These are phyloP conservation scores for Juglanconis oblonga DNA, from an alignment of 2,329 filamentous ascomycete genomes.

Conservation along the genomic window DNA sequence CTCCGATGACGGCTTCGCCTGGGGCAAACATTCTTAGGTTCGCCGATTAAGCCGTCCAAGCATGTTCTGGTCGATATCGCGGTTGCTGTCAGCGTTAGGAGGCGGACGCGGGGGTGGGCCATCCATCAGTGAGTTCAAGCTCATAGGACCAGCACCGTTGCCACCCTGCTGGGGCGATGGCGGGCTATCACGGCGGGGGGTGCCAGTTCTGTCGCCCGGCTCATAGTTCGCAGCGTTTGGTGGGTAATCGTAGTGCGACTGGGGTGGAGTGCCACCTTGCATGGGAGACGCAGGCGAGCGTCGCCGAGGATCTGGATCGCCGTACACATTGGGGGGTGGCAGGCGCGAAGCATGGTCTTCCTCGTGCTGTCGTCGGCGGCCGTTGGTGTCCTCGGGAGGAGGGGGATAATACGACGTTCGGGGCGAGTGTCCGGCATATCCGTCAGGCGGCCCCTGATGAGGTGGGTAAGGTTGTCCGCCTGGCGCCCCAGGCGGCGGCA, in stretches of 20 bases:
- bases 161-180: constrained; percentile 29
- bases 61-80: constrained; percentile 56
- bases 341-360: constrained; percentile 41
- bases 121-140: constrained; percentile 49
- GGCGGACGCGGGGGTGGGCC: constrained; percentile 20
- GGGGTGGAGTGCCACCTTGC: constrained; percentile 46
- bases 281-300: constrained; percentile 48
- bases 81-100: constrained; percentile 24
- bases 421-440: constrained; percentile 31
- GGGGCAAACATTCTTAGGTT: constrained; percentile 16
- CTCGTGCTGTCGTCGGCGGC: constrained; percentile 35
- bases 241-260: constrained; percentile 31
- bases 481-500: constrained; percentile 12
- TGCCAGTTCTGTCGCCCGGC: constrained; percentile 34
- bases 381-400: constrained; percentile 34
- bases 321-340: constrained; percentile 43
- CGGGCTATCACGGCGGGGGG: constrained; percentile 35
- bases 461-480: constrained; percentile 19
- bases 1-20: constrained; percentile 6
- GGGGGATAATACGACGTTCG: constrained; percentile 32
- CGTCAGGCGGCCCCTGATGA: constrained; percentile 11
- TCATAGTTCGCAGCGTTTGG: constrained; percentile 23
- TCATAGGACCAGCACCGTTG: constrained; percentile 41
- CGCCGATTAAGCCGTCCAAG: constrained; percentile 48
- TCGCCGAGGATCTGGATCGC: constrained; percentile 48